A percentile compares a stretch with the other conserved stretches of the same genome.
These are phyloP conservation scores for Lactarius hengduanensis DNA, from an alignment of 768 basidiomycete genomes.

Conservation along the genomic window DNA sequence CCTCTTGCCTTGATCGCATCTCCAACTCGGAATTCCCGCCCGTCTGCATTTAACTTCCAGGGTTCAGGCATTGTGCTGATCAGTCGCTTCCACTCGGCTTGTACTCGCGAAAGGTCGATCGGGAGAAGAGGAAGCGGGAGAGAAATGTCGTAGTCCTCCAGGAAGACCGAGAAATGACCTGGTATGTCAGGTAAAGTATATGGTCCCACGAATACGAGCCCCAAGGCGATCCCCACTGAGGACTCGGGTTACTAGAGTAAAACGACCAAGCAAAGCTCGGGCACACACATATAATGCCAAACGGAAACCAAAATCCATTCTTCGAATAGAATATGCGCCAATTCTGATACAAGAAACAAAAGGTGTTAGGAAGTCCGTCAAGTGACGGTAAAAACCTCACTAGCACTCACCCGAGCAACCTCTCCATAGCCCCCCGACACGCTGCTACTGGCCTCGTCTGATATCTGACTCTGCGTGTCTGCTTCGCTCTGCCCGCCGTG, in stretches of 20 bases:
- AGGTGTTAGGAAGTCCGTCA: not conserved
- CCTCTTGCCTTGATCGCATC: conserved; percentile 64
- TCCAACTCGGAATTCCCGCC: conserved; percentile 77
- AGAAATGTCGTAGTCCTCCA: conserved; percentile 69
- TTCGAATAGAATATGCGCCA: conserved; percentile 29
- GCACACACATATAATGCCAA: conserved; percentile 62
- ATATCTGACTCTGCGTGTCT: conserved; percentile 30
- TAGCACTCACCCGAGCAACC: conserved; percentile 33
- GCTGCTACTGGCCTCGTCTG: conserved; percentile 32
- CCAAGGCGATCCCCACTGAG: conserved; percentile 64
- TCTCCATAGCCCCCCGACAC: conserved; percentile 34
- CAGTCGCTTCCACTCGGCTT: conserved; percentile 68
- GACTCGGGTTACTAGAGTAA: not conserved
- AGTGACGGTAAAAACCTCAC: not conserved
- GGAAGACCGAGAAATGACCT: conserved; percentile 59
- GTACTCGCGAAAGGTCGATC: conserved; percentile 65
- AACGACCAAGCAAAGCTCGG: conserved; percentile 4
- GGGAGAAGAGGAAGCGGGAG: conserved; percentile 67
- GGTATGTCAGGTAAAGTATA: conserved; percentile 68
- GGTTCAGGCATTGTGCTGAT: conserved; percentile 71
- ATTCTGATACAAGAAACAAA: not conserved
- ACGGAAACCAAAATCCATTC: conserved; percentile 64
- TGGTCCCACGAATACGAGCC: conserved; percentile 64
- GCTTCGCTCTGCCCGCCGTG: conserved; percentile 31
- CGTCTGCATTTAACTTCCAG: conserved; percentile 80